These are phyloP conservation scores for Aspergillus ellipticus DNA, from an alignment of 495 filamentous ascomycete species.

Conservation along the genomic window DNA sequence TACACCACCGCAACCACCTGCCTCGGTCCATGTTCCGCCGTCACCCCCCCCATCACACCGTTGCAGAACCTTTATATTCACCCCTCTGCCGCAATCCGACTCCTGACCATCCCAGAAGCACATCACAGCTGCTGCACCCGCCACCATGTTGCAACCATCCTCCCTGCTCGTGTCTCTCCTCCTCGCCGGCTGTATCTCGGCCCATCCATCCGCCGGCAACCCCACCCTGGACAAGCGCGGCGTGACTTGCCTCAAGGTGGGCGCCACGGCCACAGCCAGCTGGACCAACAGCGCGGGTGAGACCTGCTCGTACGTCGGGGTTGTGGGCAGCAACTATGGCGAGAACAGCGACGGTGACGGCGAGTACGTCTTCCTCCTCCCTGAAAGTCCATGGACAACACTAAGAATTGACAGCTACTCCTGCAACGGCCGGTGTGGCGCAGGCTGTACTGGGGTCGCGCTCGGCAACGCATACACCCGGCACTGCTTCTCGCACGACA, in stretches of 20 bases:
- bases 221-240: constrained; percentile 7
- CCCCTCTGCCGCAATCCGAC: too few species aligned
- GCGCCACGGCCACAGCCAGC: constrained; percentile 10
- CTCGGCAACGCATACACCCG: constrained; percentile 14
- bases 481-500: constrained; percentile 16
- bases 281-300: constrained; percentile 16
- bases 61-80: too few species aligned
- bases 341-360: constrained; percentile 6
- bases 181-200: background rate
- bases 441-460: constrained; percentile 8
- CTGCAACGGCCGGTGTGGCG: constrained; percentile 15
- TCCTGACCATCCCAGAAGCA: too few species aligned
- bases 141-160: background rate
- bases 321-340: constrained; percentile 16
- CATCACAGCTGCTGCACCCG: too few species aligned
- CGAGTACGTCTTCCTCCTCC: constrained; percentile 5
- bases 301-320: constrained; percentile 8
- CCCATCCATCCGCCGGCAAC: background rate
- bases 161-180: background rate
- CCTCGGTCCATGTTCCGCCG: too few species aligned
- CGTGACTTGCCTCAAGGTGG: constrained; percentile 11
- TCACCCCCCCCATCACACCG: too few species aligned
- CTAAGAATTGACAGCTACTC: constrained; percentile 7
- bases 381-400: background rate
- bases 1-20: too few species aligned